phyloP scores from a whole-genome alignment of 108 stramenopile genomes.

The Cyclostephanos tholiformis region DNA sequence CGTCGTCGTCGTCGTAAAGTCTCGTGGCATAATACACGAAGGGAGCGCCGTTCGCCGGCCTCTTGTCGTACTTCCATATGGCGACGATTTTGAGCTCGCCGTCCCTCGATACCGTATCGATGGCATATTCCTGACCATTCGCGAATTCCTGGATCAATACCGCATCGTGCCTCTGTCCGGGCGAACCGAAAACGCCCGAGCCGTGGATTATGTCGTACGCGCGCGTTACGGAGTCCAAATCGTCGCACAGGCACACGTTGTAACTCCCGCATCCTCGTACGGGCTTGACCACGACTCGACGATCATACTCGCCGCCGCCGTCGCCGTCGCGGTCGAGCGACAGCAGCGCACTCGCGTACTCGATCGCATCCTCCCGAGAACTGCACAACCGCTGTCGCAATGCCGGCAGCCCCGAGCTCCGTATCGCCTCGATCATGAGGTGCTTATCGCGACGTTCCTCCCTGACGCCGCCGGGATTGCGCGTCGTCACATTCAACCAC shows the following conservation, averaged over 20 bases:
- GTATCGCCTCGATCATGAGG: conserved; percentile 50
- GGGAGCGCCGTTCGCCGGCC: conserved; percentile 73
- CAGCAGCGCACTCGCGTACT: conserved; percentile 46
- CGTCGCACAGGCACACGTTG: conserved; percentile 74
- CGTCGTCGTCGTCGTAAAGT: conserved; percentile 83
- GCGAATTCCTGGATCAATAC: conserved; percentile 58
- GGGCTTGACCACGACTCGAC: conserved; percentile 70
- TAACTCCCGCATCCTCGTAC: conserved; percentile 77
- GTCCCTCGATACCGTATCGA: conserved; percentile 84
- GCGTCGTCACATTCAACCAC: conserved; percentile 27
- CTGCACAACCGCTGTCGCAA: conserved; percentile 66
- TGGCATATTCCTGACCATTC: conserved; percentile 67
- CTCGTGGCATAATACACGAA: conserved; percentile 56
- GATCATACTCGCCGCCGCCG: background rate
- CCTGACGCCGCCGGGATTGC: conserved; percentile 42
- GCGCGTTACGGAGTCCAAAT: conserved; percentile 49
- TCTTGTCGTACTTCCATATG: conserved; percentile 92
- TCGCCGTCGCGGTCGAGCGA: no score
- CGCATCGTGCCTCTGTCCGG: conserved; percentile 56
- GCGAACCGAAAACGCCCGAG: conserved; percentile 67
- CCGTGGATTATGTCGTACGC: conserved; percentile 74
- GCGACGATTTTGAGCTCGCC: conserved; percentile 87
- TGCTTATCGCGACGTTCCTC: conserved; percentile 63
- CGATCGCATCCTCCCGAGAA: conserved; percentile 56
- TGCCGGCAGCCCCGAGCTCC: conserved; percentile 34